Percentiles rank a stretch among this genome's conserved stretches.
These are phyloP conservation scores for Pueraria montana DNA, from an alignment of 306 rosid genomes.

Conservation along the genomic window DNA sequence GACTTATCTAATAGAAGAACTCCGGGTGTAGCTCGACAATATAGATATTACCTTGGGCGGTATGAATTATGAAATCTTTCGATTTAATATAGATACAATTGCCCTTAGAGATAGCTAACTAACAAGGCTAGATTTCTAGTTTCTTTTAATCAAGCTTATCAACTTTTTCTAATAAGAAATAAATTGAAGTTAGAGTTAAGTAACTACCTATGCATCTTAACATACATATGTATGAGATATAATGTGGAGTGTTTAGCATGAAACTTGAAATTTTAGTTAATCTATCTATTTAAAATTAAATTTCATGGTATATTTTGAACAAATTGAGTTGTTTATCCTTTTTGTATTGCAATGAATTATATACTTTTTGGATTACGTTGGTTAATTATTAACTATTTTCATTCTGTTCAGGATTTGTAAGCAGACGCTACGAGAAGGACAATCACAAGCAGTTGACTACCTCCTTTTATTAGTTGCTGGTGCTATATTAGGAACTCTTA, in stretches of 20 bases:
- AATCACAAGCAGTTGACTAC: conserved; percentile 68
- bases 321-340: conserved; percentile 9
- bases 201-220: neutral
- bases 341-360: conserved; percentile 1
- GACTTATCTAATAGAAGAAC: conserved; percentile 75
- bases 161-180: conserved; percentile 6
- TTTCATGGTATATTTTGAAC: neutral
- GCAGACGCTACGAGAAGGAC: conserved; percentile 83
- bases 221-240: neutral
- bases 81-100: neutral
- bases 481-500: conserved; percentile 80
- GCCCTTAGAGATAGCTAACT: neutral
- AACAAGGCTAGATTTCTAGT: neutral
- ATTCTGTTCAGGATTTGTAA: conserved; percentile 69
- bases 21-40: conserved; percentile 75
- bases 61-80: conserved; percentile 45
- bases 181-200: neutral
- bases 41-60: conserved; percentile 82
- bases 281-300: neutral
- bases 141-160: conserved; percentile 31
- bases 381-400: conserved; percentile 38
- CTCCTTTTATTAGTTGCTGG: conserved; percentile 85
- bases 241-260: conserved; percentile 9
- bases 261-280: conserved; percentile 24
- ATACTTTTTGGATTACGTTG: neutral